Evolutionary conservation across 169 alveolate species (phyloP).

Genomic region (Plasmodium coatneyi): DNA sequence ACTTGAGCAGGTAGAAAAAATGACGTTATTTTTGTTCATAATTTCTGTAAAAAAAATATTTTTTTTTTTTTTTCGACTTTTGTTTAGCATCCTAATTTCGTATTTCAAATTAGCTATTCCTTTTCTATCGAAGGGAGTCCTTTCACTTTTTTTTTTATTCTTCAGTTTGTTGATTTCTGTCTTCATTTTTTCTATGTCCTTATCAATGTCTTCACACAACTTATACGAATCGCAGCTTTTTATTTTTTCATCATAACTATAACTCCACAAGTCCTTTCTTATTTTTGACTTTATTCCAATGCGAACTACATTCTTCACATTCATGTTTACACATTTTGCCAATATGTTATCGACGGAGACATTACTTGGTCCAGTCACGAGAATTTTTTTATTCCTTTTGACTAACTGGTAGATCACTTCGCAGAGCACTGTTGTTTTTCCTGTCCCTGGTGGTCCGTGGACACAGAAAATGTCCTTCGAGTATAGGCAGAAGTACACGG

Average conservation of each 20-base stretch:
- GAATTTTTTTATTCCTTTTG: constrained; percentile 3
- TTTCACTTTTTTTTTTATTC: constrained; percentile 55
- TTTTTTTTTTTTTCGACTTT: constrained; percentile 44
- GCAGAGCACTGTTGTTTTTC: constrained; percentile 65
- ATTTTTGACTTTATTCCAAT: constrained; percentile 51
- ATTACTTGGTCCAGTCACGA: constrained; percentile 72
- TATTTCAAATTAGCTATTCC: constrained; percentile 50
- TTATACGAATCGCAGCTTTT: constrained; percentile 70
- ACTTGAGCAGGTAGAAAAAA: constrained; percentile 70
- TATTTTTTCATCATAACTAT: constrained; percentile 68
- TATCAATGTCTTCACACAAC: constrained; percentile 51
- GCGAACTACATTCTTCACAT: constrained; percentile 40
- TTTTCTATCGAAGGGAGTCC: constrained; percentile 4
- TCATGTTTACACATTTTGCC: constrained; percentile 30
- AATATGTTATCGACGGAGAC: constrained; percentile 65
- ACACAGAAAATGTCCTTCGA: constrained; percentile 64
- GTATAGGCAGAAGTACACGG: constrained; percentile 44
- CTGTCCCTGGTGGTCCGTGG: constrained; percentile 78
- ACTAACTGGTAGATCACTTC: constrained; percentile 54
- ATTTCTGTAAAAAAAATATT: constrained; percentile 48
- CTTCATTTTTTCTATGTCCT: constrained; percentile 59
- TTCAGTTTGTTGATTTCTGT: constrained; percentile 39
- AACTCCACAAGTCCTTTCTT: constrained; percentile 36
- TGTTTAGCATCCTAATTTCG: constrained; percentile 45
- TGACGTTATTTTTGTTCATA: constrained; percentile 42